Conservation (phyloP, 352 stramenopile species). For the Hyaloperonospora brassicae region DNA sequence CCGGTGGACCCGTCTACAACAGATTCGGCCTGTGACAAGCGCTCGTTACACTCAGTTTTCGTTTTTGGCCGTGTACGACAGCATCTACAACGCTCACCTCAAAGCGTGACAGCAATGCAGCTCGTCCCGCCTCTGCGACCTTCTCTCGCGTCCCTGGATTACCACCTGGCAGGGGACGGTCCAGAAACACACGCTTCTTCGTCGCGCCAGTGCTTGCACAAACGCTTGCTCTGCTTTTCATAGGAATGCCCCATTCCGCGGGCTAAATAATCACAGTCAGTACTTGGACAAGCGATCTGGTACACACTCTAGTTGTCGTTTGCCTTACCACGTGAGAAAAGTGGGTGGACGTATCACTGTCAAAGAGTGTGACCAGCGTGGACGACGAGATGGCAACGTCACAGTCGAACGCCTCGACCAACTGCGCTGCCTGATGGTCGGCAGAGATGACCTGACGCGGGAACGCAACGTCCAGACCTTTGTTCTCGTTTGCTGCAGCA, state of each 20-base stretch:
- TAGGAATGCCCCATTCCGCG: constrained; percentile 39
- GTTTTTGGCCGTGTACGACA: no score
- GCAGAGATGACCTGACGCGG: constrained; percentile 40
- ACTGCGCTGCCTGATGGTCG: constrained; percentile 38
- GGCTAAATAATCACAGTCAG: constrained; percentile 21
- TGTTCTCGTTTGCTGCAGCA: constrained; percentile 3
- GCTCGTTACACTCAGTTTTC: no score
- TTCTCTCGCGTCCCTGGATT: constrained; percentile 29
- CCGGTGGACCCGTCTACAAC: constrained; percentile 19
- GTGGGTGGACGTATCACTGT: constrained; percentile 31
- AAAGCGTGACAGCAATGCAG: constrained; percentile 22
- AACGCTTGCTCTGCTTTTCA: constrained; percentile 28
- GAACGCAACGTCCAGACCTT: constrained; percentile 12
- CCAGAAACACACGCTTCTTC: constrained; percentile 54
- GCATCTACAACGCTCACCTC: constrained; percentile 14
- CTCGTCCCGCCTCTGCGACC: constrained; percentile 19
- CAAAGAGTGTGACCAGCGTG: constrained; percentile 64
- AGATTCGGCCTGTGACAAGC: constrained; percentile 12
- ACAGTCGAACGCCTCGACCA: constrained; percentile 66
- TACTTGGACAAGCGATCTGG: background rate
- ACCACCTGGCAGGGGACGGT: constrained; percentile 31
- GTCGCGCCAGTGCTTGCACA: constrained; percentile 27
- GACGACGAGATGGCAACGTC: constrained; percentile 64
- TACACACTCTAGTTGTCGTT: background rate
- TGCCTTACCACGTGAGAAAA: constrained; percentile 25